phyloP scores from a whole-genome alignment of 352 stramenopile species.

The Phytophthora pini region DNA sequence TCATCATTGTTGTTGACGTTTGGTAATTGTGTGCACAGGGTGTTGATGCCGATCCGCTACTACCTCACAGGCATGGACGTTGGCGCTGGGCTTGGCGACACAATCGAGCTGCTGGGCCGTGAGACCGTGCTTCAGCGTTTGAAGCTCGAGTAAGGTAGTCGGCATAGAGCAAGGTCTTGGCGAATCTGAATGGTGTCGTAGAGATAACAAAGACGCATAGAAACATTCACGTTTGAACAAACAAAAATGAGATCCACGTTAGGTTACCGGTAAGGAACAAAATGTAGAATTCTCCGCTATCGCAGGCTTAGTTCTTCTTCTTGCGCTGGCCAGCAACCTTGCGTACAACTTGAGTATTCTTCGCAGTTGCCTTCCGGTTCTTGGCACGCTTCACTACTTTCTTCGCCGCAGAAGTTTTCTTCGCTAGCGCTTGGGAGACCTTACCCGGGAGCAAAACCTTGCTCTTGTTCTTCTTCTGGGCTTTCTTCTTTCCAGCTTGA shows the following conservation, averaged over 20 bases:
- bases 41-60: conserved; percentile 90
- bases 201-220: background rate
- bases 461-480: conserved; percentile 26
- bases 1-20: background rate
- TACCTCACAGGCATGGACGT: conserved; percentile 89
- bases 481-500: conserved; percentile 16
- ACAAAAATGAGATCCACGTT: conserved; percentile 26
- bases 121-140: conserved; percentile 63
- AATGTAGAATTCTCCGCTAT: conserved; percentile 21
- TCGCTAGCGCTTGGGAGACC: conserved; percentile 26
- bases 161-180: background rate
- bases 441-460: conserved; percentile 48
- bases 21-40: conserved; percentile 41
- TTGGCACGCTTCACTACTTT: conserved; percentile 43
- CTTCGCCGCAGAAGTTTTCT: conserved; percentile 37
- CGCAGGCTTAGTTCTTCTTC: conserved; percentile 43
- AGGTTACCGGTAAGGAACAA: conserved; percentile 14
- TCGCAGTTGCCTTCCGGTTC: conserved; percentile 39
- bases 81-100: conserved; percentile 81
- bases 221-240: conserved; percentile 10
- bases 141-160: conserved; percentile 19
- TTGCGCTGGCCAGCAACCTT: conserved; percentile 45
- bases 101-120: conserved; percentile 79
- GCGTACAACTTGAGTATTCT: conserved; percentile 49
- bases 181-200: background rate